Base-by-base conservation (phyloP, 768 basidiomycete genomes). In the Auriculariales sp. region DNA sequence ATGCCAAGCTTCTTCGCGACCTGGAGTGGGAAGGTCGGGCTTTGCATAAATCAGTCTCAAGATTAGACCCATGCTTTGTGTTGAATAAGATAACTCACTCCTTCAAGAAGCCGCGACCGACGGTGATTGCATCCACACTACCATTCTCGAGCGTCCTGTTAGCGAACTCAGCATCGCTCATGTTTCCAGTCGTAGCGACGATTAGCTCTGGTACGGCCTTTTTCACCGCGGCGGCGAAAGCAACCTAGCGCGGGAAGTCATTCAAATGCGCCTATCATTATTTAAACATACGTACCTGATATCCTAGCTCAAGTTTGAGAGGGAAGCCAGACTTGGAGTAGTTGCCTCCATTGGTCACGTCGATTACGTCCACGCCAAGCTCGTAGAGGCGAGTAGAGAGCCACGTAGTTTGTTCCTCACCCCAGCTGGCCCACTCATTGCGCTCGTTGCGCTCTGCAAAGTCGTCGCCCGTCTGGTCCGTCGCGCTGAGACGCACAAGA, bases 321-420 rank as follows among this genome's bases (percentile, higher is more conserved):
- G 64, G 47, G 47, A 89, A 81, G 55, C 79, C 72, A 61, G 85
- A 81, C 56, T 79, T 72, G 61, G 85, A 81, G 47, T 70, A 81
- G 55, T 81, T 80, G 3, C 83, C 83, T 11, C 83, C 86, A 0
- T 72, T 70, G 33, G 74, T 78, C 42, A 72, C 72, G 61, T 93
- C 85, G 46, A 93, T 61, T 17, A 93, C 65, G 59, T 90, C 88
- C 10, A 89, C 70, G 6, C 81, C 83, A 3, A 78, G 54, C 49
- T 75, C 68, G 56, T 73, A 61, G 57, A 89, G 61, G 59, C 75
- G 71, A 12, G 70, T 70, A 2, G 70, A 69, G 28, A 79, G 69
- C 29, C 79, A 57, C 28, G 68, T 78, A 59, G 74, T 83, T 62
- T 91, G 88, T 58, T 87, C 79, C 47, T 86, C 67, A 9, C 86